These are phyloP conservation scores for Pisolithus microcarpus DNA, from an alignment of 768 basidiomycete species.

Conservation along the genomic window DNA sequence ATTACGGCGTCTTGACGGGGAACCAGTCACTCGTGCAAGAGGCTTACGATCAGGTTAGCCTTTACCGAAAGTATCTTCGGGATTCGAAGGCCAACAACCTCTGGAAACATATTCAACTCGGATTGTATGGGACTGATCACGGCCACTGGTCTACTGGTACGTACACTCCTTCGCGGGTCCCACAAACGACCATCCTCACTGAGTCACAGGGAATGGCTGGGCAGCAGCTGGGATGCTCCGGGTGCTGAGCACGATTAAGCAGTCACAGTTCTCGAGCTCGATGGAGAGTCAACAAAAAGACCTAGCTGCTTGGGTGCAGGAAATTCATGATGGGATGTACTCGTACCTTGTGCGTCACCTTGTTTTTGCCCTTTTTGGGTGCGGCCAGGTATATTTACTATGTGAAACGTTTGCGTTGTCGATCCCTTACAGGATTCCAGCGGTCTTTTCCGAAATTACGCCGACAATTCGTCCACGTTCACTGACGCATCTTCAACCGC, in stretches of 20 bases:
- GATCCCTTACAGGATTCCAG: conserved; percentile 2
- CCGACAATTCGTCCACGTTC: conserved; percentile 52
- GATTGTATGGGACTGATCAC: conserved; percentile 42
- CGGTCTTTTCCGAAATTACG: conserved; percentile 61
- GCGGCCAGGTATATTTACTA: neutral
- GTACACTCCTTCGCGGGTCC: conserved; percentile 5
- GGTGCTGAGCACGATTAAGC: conserved; percentile 66
- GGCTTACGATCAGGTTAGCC: conserved; percentile 62
- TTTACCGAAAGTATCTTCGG: conserved; percentile 63
- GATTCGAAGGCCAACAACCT: conserved; percentile 45
- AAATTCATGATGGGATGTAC: conserved; percentile 74
- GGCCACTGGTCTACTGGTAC: conserved; percentile 80
- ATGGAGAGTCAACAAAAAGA: conserved; percentile 49
- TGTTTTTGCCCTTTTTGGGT: neutral
- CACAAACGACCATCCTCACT: neutral
- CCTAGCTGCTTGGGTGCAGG: conserved; percentile 56
- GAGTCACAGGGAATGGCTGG: conserved; percentile 70
- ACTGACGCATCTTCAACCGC: conserved; percentile 68
- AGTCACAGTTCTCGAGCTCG: conserved; percentile 46
- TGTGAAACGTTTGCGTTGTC: neutral
- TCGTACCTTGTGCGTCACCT: conserved; percentile 41
- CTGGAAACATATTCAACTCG: conserved; percentile 73
- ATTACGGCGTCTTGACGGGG: conserved; percentile 59
- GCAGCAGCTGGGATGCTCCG: conserved; percentile 83
- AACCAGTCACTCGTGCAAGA: conserved; percentile 55